Evolutionary conservation across 805 yeast species (phyloP).

Genomic region (Metschnikowia aberdeeniae): DNA sequence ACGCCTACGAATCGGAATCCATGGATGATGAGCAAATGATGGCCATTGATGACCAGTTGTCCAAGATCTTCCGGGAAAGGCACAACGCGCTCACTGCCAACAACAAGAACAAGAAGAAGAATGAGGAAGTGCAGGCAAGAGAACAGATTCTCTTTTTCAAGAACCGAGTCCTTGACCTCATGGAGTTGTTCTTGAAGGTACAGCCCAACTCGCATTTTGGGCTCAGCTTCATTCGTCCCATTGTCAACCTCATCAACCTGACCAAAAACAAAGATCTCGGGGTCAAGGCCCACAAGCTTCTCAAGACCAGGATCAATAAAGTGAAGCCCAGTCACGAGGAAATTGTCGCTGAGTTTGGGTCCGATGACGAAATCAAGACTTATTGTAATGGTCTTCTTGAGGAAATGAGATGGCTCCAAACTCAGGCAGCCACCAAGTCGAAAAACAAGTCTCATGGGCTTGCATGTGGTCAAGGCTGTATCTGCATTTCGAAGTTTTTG

Average conservation of each 20-base stretch:
- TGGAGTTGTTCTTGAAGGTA: constrained; percentile 56
- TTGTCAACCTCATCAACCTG: constrained; percentile 55
- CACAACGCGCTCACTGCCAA: constrained; percentile 54
- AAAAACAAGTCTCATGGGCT: constrained; percentile 46
- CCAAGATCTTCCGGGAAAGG: constrained; percentile 81
- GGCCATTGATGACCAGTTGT: constrained; percentile 81
- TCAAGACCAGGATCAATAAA: constrained; percentile 59
- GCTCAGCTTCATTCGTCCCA: constrained; percentile 48
- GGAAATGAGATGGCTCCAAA: constrained; percentile 41
- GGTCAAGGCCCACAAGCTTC: constrained; percentile 66
- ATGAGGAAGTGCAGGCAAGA: constrained; percentile 73
- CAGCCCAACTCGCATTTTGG: constrained; percentile 40
- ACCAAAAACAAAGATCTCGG: constrained; percentile 72
- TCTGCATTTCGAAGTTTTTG: constrained; percentile 60
- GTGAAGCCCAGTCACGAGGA: constrained; percentile 29
- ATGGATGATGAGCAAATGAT: constrained; percentile 97
- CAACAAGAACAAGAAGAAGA: constrained; percentile 56
- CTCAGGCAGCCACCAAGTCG: constrained; percentile 37
- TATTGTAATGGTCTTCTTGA: constrained; percentile 23
- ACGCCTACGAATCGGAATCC: constrained; percentile 60
- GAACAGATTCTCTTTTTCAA: constrained; percentile 78
- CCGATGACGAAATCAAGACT: constrained; percentile 14
- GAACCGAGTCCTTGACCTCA: constrained; percentile 68
- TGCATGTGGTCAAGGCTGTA: constrained; percentile 64
- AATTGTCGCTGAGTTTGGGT: constrained; percentile 14